Percentiles rank a stretch among this genome's conserved stretches.
Evolutionary conservation across 2,329 filamentous ascomycete genomes (phyloP).

Genomic region (Diaporthe helianthi): DNA sequence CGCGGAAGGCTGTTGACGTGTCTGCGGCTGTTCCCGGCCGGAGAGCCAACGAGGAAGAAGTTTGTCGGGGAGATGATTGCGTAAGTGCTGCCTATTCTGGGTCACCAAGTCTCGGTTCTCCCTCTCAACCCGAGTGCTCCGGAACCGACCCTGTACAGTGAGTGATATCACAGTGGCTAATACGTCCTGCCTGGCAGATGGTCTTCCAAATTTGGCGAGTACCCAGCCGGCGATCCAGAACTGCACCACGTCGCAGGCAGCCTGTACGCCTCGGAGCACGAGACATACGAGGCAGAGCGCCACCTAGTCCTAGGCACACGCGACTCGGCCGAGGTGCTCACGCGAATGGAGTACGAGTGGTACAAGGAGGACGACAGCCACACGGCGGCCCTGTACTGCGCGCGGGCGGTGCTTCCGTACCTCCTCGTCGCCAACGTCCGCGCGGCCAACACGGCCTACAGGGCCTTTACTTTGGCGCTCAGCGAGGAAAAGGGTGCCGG

Average conservation of each 20-base stretch:
- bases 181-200: slow-evolving; percentile 53
- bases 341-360: slow-evolving; percentile 89
- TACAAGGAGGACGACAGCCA: slow-evolving; percentile 89
- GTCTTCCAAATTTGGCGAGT: slow-evolving; percentile 85
- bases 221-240: slow-evolving; percentile 90
- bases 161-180: slow-evolving; percentile 13
- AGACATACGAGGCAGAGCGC: slow-evolving; percentile 90
- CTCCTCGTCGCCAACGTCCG: slow-evolving; percentile 89
- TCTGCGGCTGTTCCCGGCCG: slow-evolving; percentile 78
- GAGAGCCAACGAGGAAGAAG: slow-evolving; percentile 91
- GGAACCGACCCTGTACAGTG: not conserved
- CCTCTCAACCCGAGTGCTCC: not conserved
- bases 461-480: slow-evolving; percentile 75
- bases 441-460: slow-evolving; percentile 83
- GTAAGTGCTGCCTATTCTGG: slow-evolving; percentile 53
- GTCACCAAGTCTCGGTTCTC: no score
- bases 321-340: slow-evolving; percentile 82
- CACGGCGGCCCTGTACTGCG: slow-evolving; percentile 84
- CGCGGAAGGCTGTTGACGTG: slow-evolving; percentile 80
- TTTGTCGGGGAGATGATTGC: slow-evolving; percentile 86
- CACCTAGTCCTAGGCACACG: slow-evolving; percentile 89
- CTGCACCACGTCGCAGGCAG: slow-evolving; percentile 90
- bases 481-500: slow-evolving; percentile 56
- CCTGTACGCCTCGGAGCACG: slow-evolving; percentile 90
- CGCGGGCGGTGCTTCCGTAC: slow-evolving; percentile 88